phyloP scores from a whole-genome alignment of 352 stramenopile species.

The Phytophthora pluvialis region DNA sequence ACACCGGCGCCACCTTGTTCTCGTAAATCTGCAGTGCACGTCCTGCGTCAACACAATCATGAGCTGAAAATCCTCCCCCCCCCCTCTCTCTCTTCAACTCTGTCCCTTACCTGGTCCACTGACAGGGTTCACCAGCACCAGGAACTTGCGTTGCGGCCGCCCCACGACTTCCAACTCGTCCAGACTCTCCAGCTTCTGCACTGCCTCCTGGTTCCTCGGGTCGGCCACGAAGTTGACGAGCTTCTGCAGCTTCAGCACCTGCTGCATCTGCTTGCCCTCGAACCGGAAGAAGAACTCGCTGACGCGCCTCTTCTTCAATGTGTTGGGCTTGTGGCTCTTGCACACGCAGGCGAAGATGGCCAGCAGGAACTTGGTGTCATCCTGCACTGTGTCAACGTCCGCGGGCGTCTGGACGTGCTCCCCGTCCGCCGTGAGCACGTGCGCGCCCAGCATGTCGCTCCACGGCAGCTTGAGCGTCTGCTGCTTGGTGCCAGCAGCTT shows the following conservation, averaged over 20 bases:
- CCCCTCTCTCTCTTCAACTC: not conserved
- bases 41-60: constrained; percentile 16
- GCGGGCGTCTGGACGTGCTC: constrained; percentile 38
- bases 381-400: constrained; percentile 13
- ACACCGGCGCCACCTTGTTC: constrained; percentile 56
- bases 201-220: constrained; percentile 38
- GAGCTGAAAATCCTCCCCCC: not conserved
- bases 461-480: constrained; percentile 41
- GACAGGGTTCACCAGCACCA: constrained; percentile 79
- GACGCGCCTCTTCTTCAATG: constrained; percentile 49
- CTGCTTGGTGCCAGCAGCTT: constrained; percentile 9
- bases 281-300: constrained; percentile 62
- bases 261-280: constrained; percentile 39
- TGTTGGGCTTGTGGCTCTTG: constrained; percentile 30
- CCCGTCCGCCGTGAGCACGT: constrained; percentile 54
- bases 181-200: constrained; percentile 34
- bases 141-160: constrained; percentile 44
- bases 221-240: constrained; percentile 63
- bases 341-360: constrained; percentile 54
- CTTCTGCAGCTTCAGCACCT: constrained; percentile 40
- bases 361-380: constrained; percentile 43
- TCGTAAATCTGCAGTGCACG: constrained; percentile 63
- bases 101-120: constrained; percentile 45
- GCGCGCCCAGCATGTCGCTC: constrained; percentile 59
- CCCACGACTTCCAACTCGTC: constrained; percentile 37